Evolutionary conservation across 768 basidiomycete species (phyloP).

Genomic region (Rhodotorula toruloides): DNA sequence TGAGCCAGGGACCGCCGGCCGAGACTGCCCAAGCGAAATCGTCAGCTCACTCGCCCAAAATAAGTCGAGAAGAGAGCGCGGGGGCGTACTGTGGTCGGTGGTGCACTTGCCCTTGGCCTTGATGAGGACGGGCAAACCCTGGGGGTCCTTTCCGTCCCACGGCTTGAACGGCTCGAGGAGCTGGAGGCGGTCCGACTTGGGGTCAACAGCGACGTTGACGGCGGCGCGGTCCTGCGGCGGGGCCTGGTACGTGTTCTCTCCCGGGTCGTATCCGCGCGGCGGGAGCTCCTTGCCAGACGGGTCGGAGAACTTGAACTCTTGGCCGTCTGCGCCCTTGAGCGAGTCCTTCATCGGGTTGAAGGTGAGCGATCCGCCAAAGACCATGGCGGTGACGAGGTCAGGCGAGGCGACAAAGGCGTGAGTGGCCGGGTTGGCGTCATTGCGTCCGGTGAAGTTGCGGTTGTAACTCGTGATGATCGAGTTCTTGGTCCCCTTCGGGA

Average conservation of each 20-base stretch:
- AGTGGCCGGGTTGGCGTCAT: slow-evolving; percentile 98
- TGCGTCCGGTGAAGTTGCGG: slow-evolving; percentile 99
- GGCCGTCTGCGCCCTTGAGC: slow-evolving; percentile 82
- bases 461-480: slow-evolving; percentile 99
- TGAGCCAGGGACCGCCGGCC: slow-evolving; percentile 98
- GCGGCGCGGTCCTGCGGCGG: slow-evolving; percentile 77
- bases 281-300: slow-evolving; percentile 90
- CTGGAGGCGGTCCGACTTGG: slow-evolving; percentile 83
- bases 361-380: slow-evolving; percentile 84
- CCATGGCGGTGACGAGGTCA: slow-evolving; percentile 92
- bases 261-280: slow-evolving; percentile 90
- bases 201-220: slow-evolving; percentile 79
- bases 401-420: slow-evolving; percentile 93
- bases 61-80: slow-evolving; percentile 6
- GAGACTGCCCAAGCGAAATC: slow-evolving; percentile 52
- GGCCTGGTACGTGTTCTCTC: slow-evolving; percentile 93
- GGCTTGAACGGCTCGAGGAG: slow-evolving; percentile 79
- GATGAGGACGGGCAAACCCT: slow-evolving; percentile 86
- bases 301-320: slow-evolving; percentile 92
- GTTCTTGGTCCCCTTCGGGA: slow-evolving; percentile 93
- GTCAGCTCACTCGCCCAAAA: slow-evolving; percentile 68
- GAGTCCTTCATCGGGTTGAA: slow-evolving; percentile 96
- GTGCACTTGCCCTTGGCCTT: slow-evolving; percentile 97
- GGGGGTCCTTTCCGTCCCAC: slow-evolving; percentile 89
- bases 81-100: slow-evolving; percentile 55